These are phyloP conservation scores for Cryptococcus sp. DNA, from an alignment of 1,284 basidiomycete species.

Conservation along the genomic window DNA sequence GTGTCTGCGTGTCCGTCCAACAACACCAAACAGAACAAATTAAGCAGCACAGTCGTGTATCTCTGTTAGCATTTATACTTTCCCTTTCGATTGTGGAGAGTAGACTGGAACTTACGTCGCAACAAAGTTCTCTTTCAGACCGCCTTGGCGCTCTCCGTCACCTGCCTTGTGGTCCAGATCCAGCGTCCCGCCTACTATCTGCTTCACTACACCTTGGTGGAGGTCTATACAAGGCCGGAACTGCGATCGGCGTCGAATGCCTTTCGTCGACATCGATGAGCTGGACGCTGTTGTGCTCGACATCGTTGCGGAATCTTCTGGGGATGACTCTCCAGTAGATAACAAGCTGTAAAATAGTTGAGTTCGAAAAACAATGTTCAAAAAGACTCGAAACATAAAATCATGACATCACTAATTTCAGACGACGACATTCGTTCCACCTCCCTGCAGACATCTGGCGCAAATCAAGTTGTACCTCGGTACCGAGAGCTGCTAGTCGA, in stretches of 20 bases:
- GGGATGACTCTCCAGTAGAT: too few relatives aligned
- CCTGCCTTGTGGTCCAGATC: conserved; percentile 25
- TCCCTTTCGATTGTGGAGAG: neutral
- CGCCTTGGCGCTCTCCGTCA: conserved; percentile 59
- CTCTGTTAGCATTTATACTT: neutral
- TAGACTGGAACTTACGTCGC: conserved; percentile 66
- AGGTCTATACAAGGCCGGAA: conserved; percentile 98
- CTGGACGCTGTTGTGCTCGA: neutral
- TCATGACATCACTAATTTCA: too few relatives aligned
- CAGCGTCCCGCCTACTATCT: conserved; percentile 95
- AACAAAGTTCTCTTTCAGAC: conserved; percentile 80
- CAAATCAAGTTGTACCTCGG: too few relatives aligned
- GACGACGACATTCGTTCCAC: too few relatives aligned
- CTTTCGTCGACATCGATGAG: neutral
- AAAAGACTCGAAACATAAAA: too few relatives aligned
- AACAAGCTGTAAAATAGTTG: too few relatives aligned
- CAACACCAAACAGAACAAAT: too few relatives aligned
- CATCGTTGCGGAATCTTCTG: neutral
- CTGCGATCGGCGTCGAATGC: conserved; percentile 43
- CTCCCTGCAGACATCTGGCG: too few relatives aligned
- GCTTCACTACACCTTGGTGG: conserved; percentile 92
- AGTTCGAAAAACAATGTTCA: too few relatives aligned
- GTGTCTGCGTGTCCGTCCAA: conserved; percentile 59
- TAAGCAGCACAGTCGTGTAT: neutral
- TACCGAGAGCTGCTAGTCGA: too few relatives aligned